Evolutionary conservation across 176 grass and related monocot genomes (phyloP), one percentile per base, ranked within the genome.

Genomic region (Calamus simplicifolius): DNA sequence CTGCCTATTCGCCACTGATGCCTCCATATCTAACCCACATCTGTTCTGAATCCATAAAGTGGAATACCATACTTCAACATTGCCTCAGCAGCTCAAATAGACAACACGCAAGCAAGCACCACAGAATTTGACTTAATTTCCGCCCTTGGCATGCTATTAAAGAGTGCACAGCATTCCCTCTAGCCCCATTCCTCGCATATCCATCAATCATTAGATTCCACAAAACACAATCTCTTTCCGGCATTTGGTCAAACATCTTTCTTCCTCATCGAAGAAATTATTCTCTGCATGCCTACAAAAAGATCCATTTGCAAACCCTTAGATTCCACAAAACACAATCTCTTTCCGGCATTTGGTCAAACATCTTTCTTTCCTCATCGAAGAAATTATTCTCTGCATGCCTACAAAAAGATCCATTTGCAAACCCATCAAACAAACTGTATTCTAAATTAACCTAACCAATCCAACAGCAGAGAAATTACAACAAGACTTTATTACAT

Each of bases 141-240:
- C 0, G 66, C 43, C n/a, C 15, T 66, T n/a, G 68, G 84, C 86
- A 89, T 95, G 55, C 56, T 54, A 18, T 54, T 21, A 38, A 89
- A 87, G 8, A 90, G 66, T 0, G 15, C 25, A 77, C 67, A 6
- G 85, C 85, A 3, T 57, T 60, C 3, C 29, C 1, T 27, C 75
- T 54, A 57, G 76, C 59, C 23, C 72, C 71, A 5, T 27, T 53
- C 63, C 77, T 84, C 38, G 85, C 62, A 62, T 81, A 87, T 2
- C 80, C 77, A 59, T 87, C 77, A 27, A 96, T 84, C 77, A 87
- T 90, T 43, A 88, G 83, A 52, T 96, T 87, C 86, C 92, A 96
- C 50, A 87, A 52, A 25, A 88, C 75, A 71, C 77, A 86, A 21
- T 90, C 86, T 68, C 80, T 80, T 53, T 82, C 75, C 0, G 52